A percentile compares a stretch with the other conserved stretches of the same genome.
These are phyloP conservation scores for Euphorbia pulcherrima DNA, from an alignment of 345 rosid genomes.

Conservation along the genomic window DNA sequence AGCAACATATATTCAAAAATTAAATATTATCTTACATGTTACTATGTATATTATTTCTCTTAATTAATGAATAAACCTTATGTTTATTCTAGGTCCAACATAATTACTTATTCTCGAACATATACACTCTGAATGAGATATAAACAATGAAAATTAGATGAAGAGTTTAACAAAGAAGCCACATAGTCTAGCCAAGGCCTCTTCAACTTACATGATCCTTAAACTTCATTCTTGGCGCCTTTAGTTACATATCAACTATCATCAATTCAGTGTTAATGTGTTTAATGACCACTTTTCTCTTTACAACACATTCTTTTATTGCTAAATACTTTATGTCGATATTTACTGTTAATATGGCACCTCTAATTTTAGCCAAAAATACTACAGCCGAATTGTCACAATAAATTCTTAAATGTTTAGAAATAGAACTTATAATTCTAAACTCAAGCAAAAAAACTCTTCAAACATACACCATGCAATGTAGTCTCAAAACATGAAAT, in stretches of 20 bases:
- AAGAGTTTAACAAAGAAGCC: background rate
- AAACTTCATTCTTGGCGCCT: background rate
- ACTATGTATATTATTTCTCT: background rate
- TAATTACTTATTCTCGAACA: background rate
- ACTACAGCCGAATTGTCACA: background rate
- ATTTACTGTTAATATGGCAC: background rate
- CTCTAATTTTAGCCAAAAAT: background rate
- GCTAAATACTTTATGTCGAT: background rate
- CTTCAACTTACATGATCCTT: too few relatives aligned
- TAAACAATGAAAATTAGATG: background rate
- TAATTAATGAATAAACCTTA: background rate
- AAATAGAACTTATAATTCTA: too few relatives aligned
- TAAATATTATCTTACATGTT: too few relatives aligned
- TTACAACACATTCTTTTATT: background rate
- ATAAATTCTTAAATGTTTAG: background rate
- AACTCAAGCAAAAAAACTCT: too few relatives aligned
- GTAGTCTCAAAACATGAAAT: background rate
- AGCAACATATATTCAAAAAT: background rate
- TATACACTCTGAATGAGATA: background rate
- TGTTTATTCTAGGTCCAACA: too few relatives aligned
- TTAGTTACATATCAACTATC: slow-evolving; percentile 6
- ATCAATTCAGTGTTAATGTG: too few relatives aligned
- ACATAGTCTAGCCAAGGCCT: background rate
- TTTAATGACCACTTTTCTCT: slow-evolving; percentile 3
- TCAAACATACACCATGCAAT: background rate